These are phyloP conservation scores for Amanita fuliginea DNA, from an alignment of 768 basidiomycete genomes.

Conservation along the genomic window DNA sequence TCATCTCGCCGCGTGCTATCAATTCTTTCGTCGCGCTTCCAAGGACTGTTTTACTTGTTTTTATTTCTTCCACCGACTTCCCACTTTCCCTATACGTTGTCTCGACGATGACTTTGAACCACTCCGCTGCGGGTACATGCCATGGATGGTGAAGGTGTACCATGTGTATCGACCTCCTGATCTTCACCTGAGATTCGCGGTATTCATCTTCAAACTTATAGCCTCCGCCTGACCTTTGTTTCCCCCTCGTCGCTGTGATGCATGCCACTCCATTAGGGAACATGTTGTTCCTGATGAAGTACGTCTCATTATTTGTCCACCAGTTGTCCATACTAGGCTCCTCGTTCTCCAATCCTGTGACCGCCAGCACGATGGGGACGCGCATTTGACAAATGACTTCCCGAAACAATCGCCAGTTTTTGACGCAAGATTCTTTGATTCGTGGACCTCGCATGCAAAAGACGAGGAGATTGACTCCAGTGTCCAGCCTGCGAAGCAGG, in stretches of 20 bases:
- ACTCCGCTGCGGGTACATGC: conserved; percentile 8
- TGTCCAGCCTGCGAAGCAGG: conserved; percentile 22
- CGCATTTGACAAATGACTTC: conserved; percentile 25
- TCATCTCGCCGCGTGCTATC: conserved; percentile 9
- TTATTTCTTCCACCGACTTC: conserved; percentile 6
- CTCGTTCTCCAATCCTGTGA: conserved; percentile 27
- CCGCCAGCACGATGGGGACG: conserved; percentile 27
- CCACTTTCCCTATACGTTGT: conserved; percentile 7
- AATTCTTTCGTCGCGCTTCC: conserved; percentile 8
- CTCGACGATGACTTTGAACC: conserved; percentile 9
- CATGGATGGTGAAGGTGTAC: conserved; percentile 6
- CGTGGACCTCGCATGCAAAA: conserved; percentile 28
- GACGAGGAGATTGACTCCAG: conserved; percentile 29
- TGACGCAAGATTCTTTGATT: conserved; percentile 19
- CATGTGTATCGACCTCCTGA: conserved; percentile 10
- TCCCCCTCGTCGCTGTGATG: conserved; percentile 23
- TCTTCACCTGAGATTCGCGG: conserved; percentile 17
- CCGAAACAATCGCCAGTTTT: conserved; percentile 27
- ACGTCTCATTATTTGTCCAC: conserved; percentile 1
- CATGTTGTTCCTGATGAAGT: conserved; percentile 21
- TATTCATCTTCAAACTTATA: conserved; percentile 17
- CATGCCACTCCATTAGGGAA: conserved; percentile 23
- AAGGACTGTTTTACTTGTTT: conserved; percentile 2
- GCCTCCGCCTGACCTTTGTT: conserved; percentile 4
- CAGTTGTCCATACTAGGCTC: conserved; percentile 12